Percentiles rank a stretch among this genome's conserved stretches.
Evolutionary conservation across 495 filamentous ascomycete species (phyloP).

Genomic region (Ramalina intermedia): DNA sequence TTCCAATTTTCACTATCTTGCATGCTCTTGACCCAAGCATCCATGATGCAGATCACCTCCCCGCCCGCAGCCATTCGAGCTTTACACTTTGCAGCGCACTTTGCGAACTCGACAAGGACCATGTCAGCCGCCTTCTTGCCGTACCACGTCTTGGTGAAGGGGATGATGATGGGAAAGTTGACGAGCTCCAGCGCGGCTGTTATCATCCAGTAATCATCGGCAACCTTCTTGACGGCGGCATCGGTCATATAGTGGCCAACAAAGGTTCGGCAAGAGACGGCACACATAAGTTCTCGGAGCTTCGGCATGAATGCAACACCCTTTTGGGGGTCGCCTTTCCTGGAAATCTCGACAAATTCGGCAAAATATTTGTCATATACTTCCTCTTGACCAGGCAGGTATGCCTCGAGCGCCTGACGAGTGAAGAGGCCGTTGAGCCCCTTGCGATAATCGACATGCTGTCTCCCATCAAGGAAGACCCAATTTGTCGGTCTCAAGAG

Average conservation of each 20-base stretch:
- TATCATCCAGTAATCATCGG: conserved; percentile 92
- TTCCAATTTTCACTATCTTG: conserved; percentile 65
- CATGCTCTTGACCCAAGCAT: conserved; percentile 82
- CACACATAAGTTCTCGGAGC: conserved; percentile 93
- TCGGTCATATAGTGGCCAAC: conserved; percentile 91
- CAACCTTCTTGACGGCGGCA: conserved; percentile 81
- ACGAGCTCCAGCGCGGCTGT: conserved; percentile 93
- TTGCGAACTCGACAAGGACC: conserved; percentile 78
- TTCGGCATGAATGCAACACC: conserved; percentile 77
- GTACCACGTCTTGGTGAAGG: conserved; percentile 93
- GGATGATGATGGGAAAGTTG: conserved; percentile 96
- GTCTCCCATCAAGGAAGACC: conserved; percentile 95
- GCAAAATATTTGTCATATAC: conserved; percentile 81
- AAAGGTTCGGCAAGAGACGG: conserved; percentile 88
- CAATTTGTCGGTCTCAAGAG: conserved; percentile 85
- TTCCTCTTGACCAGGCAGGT: conserved; percentile 85
- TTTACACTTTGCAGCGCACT: conserved; percentile 86
- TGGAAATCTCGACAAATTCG: conserved; percentile 58
- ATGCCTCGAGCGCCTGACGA: conserved; percentile 69
- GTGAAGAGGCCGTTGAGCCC: conserved; percentile 93
- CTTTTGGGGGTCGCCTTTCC: conserved; percentile 47
- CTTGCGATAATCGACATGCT: conserved; percentile 93
- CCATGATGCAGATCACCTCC: conserved; percentile 80
- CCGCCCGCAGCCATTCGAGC: conserved; percentile 85
- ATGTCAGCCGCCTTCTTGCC: conserved; percentile 91